phyloP scores from a whole-genome alignment of 495 filamentous ascomycete species.

The Copromyces sp. region DNA sequence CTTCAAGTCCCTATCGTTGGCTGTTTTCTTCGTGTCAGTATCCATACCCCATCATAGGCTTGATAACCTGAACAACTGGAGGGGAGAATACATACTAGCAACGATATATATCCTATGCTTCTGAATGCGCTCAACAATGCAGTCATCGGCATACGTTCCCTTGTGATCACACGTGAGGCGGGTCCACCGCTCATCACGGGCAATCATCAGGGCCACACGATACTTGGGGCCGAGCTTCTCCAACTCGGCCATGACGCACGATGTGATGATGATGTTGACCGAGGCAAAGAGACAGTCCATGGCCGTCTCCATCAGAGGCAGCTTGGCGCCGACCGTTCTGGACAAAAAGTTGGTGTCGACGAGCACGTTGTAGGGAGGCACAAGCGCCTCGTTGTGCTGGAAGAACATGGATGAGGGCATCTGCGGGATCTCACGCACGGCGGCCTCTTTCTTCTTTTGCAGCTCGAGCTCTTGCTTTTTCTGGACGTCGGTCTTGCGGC shows the following conservation, averaged over 20 bases:
- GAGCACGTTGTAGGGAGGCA: conserved; percentile 41
- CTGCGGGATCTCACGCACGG: conserved; percentile 64
- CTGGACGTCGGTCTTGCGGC: conserved; percentile 49
- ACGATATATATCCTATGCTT: conserved; percentile 77
- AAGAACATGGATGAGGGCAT: conserved; percentile 88
- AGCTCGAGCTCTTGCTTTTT: conserved; percentile 40
- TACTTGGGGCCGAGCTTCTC: conserved; percentile 90
- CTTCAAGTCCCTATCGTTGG: conserved; percentile 80
- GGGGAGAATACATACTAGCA: conserved; percentile 27
- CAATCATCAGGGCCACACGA: conserved; percentile 68
- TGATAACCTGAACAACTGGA: neutral
- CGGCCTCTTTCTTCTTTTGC: conserved; percentile 47
- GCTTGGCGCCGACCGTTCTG: conserved; percentile 82
- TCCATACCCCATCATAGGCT: neutral
- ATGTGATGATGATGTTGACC: conserved; percentile 59
- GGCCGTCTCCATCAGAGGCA: conserved; percentile 64
- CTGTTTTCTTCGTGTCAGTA: conserved; percentile 19
- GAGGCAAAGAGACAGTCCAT: conserved; percentile 72
- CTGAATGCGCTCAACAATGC: conserved; percentile 77
- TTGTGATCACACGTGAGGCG: conserved; percentile 77
- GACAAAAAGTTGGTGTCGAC: conserved; percentile 88
- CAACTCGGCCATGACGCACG: conserved; percentile 61
- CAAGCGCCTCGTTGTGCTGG: conserved; percentile 81
- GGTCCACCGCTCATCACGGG: conserved; percentile 86
- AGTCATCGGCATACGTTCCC: conserved; percentile 92